phyloP scores from a whole-genome alignment of 768 basidiomycete species.

The Lactarius hatsudake region DNA sequence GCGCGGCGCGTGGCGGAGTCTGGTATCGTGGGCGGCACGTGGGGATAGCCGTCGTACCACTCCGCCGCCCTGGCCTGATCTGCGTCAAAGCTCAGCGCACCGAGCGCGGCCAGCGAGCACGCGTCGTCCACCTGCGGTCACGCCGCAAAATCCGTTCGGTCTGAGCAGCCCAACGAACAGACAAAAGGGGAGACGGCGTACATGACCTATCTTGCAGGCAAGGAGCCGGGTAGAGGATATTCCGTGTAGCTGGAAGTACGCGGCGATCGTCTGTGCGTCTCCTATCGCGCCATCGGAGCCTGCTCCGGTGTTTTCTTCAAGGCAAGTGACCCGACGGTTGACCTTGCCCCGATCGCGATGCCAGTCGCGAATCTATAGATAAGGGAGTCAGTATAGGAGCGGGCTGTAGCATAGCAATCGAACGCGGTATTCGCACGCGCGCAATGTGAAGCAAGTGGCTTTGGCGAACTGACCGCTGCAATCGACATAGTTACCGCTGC shows the following conservation, averaged over 20 bases:
- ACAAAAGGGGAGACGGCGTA: conserved; percentile 11
- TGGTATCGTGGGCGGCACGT: background rate
- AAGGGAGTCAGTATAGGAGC: background rate
- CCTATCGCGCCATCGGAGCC: background rate
- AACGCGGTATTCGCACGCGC: background rate
- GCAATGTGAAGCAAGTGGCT: background rate
- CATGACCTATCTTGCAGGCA: conserved; percentile 11
- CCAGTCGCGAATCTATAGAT: conserved; percentile 20
- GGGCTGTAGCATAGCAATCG: background rate
- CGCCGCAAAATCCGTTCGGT: background rate
- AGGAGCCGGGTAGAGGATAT: conserved; percentile 12
- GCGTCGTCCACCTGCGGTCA: conserved; percentile 23
- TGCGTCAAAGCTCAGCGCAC: conserved; percentile 22
- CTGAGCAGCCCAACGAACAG: background rate
- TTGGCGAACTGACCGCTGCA: conserved; percentile 40
- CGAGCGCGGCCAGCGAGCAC: conserved; percentile 18
- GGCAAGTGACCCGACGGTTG: background rate
- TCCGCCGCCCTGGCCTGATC: conserved; percentile 17
- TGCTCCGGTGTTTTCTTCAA: background rate
- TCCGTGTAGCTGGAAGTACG: conserved; percentile 23
- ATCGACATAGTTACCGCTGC: conserved; percentile 50
- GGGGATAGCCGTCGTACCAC: conserved; percentile 10
- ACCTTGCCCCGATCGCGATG: conserved; percentile 2
- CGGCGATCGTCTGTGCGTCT: conserved; percentile 24
- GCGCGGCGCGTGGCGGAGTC: conserved; percentile 4